A percentile compares a stretch with the other conserved stretches of the same genome.
Conservation (phyloP, 306 rosid genomes). For the Glycine tomentella region DNA sequence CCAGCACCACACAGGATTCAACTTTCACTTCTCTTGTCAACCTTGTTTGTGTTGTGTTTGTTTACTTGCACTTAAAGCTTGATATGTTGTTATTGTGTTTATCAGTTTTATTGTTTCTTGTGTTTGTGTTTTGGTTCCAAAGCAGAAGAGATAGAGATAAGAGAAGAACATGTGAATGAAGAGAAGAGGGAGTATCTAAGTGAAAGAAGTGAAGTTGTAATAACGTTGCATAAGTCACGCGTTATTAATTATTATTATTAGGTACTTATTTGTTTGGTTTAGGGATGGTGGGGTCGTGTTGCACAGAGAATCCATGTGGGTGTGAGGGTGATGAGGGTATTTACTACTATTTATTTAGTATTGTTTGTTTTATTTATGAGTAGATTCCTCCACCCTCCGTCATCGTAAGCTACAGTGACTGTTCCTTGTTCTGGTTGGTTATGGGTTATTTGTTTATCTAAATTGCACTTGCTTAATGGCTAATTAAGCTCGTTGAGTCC, state of each 20-base stretch:
- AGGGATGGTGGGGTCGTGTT: slow-evolving; percentile 41
- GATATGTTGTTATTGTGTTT: neutral
- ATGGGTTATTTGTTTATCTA: neutral
- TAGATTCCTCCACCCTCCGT: slow-evolving; percentile 19
- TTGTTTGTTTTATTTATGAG: neutral
- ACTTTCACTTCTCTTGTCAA: neutral
- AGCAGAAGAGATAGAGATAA: slow-evolving; percentile 16
- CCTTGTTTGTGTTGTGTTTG: neutral
- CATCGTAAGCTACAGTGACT: neutral
- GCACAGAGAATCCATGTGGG: slow-evolving; percentile 49
- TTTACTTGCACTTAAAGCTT: neutral
- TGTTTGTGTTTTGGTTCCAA: neutral
- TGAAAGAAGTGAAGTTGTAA: neutral
- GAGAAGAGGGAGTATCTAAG: slow-evolving; percentile 30
- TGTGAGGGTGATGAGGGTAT: neutral
- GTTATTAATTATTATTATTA: neutral
- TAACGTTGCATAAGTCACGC: neutral
- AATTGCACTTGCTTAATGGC: neutral
- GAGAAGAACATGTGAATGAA: neutral
- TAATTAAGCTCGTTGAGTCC: neutral
- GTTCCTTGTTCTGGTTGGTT: neutral
- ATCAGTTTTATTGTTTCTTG: neutral
- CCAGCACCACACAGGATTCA: neutral
- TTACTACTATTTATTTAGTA: too few relatives aligned
- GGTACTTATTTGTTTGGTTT: slow-evolving; percentile 5